Percentiles rank a stretch among this genome's conserved stretches.
Evolutionary conservation across 805 yeast species (phyloP).

Genomic region (Wickerhamomyces canadensis): DNA sequence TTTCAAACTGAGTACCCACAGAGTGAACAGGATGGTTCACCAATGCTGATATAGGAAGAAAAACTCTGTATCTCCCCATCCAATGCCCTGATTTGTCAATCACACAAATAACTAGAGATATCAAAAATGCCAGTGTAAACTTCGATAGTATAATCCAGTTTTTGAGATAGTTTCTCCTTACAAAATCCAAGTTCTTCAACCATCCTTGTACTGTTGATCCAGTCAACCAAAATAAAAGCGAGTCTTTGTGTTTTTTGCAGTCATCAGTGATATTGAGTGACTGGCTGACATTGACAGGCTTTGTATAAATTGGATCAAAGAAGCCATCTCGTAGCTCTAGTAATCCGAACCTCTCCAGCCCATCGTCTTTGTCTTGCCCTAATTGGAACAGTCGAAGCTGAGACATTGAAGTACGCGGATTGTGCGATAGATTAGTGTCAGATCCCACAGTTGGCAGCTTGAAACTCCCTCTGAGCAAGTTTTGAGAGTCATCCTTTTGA

Average conservation of each 20-base stretch:
- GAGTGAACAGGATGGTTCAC: constrained; percentile 43
- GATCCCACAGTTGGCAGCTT: constrained; percentile 5
- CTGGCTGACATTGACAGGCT: constrained; percentile 16
- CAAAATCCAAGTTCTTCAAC: background rate
- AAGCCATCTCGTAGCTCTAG: constrained; percentile 44
- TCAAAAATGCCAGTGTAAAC: constrained; percentile 31
- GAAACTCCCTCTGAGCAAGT: constrained; percentile 10
- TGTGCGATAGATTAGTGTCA: constrained; percentile 5
- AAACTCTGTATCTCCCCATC: constrained; percentile 37
- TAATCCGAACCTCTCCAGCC: constrained; percentile 30
- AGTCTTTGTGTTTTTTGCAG: background rate
- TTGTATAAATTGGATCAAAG: constrained; percentile 39
- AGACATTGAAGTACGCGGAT: constrained; percentile 30
- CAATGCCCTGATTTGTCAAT: constrained; percentile 33
- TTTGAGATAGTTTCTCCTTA: background rate
- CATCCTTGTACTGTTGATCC: background rate
- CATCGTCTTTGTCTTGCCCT: constrained; percentile 15
- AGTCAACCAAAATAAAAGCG: too few relatives aligned
- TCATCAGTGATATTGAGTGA: constrained; percentile 1
- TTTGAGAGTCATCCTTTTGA: constrained; percentile 4
- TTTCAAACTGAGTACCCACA: constrained; percentile 42
- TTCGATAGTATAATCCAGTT: constrained; percentile 17
- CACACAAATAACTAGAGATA: constrained; percentile 34
- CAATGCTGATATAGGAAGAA: constrained; percentile 37
- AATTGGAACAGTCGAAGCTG: constrained; percentile 28